Conservation (phyloP, 192 early-diverging fungal species). For the Cladochytrium replicatum region DNA sequence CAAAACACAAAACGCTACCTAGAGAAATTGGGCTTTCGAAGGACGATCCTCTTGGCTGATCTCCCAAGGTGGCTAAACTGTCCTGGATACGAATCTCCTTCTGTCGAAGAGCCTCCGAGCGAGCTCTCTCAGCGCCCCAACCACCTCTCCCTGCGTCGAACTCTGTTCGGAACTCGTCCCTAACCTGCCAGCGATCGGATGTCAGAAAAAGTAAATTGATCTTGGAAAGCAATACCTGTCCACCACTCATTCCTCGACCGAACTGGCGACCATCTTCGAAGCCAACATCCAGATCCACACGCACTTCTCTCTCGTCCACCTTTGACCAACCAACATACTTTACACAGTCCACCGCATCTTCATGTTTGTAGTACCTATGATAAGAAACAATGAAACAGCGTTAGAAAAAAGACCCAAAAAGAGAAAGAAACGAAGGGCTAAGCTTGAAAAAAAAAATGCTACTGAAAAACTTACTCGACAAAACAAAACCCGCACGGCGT, state of each 20-base stretch:
- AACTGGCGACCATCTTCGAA: conserved; percentile 87
- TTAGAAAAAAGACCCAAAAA: not conserved
- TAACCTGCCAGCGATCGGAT: conserved; percentile 38
- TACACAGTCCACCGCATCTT: conserved; percentile 88
- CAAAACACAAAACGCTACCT: no score
- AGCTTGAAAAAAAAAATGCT: not conserved
- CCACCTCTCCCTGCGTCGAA: conserved; percentile 94
- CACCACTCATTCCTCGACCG: conserved; percentile 88
- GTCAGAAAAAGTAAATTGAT: not conserved
- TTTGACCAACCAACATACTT: conserved; percentile 90
- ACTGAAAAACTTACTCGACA: conserved; percentile 68
- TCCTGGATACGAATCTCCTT: no score
- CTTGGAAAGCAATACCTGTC: conserved; percentile 48
- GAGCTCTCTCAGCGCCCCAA: no score
- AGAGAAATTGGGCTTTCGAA: no score
- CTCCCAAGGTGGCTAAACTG: no score
- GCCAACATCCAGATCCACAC: conserved; percentile 93
- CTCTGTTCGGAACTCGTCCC: conserved; percentile 91
- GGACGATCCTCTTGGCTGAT: no score
- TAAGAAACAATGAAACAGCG: not conserved
- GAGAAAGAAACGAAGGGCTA: not conserved
- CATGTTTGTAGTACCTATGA: conserved; percentile 73
- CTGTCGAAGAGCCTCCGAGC: no score
- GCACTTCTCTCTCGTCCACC: conserved; percentile 88
- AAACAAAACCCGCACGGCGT: conserved; percentile 99